Conservation (phyloP, 2,329 filamentous ascomycete species). For the Arthrocladium fulminans region DNA sequence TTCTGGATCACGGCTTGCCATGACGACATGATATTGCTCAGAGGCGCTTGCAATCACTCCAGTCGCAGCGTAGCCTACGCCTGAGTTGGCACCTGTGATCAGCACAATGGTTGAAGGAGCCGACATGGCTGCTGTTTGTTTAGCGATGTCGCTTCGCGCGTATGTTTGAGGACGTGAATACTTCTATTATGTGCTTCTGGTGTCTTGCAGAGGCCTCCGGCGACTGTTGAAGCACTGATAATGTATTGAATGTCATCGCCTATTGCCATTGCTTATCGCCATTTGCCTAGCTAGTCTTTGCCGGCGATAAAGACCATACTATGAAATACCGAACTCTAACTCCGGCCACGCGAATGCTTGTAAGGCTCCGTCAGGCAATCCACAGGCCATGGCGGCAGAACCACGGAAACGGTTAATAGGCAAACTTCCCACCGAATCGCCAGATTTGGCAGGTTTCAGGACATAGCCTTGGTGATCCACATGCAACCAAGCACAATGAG, state of each 20-base stretch:
- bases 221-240: too few species aligned
- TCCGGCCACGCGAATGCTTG: too few species aligned
- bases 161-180: background rate
- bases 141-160: background rate
- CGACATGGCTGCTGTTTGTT: background rate
- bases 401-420: too few species aligned
- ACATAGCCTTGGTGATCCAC: conserved; percentile 3
- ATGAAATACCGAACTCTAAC: too few species aligned
- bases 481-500: conserved; percentile 26
- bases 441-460: background rate
- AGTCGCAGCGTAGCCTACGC: conserved; percentile 24
- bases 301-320: too few species aligned
- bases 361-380: too few species aligned
- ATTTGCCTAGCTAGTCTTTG: too few species aligned
- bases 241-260: too few species aligned
- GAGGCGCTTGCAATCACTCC: conserved; percentile 19
- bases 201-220: too few species aligned
- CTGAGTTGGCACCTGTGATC: conserved; percentile 22
- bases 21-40: conserved; percentile 20
- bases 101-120: conserved; percentile 7
- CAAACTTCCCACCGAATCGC: too few species aligned
- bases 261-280: too few species aligned
- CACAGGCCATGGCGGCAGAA: too few species aligned
- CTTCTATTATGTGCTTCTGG: background rate
- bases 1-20: conserved; percentile 14